Base-by-base conservation (phyloP, 805 yeast genomes). In the Pichia gijzeniarum region DNA sequence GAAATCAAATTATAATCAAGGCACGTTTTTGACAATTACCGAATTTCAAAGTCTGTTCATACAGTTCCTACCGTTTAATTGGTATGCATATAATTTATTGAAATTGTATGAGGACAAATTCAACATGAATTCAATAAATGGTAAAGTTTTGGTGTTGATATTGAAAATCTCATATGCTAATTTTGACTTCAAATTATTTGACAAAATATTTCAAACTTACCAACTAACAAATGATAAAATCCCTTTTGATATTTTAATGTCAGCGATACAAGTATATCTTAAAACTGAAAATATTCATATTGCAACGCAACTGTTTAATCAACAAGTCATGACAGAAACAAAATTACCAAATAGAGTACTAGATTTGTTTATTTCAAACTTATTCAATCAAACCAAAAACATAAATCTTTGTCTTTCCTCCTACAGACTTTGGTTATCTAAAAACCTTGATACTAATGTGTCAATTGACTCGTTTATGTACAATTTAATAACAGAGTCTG, bases 261-360 rank as follows among this genome's bases (percentile, higher is more conserved):
- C 42, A 19, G 62, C 67, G 5, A 47, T 61, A 35, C 51, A 52
- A 33, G 54, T 57, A 12, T 59, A 58, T 48, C 32, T 61, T 5
- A 49, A 54, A 34, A 49, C 58, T 7, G 62, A 55, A 31, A 56
- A 58, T 39, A 50, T 60, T 13, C 48, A 50, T 25, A 48, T 52
- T 46, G 64, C 67, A 7, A 51, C 52, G 3, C 61, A 58, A 48
- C 38, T 62, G 9, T 62, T 61, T 43, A 58, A 56, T 33, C 62
- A 56, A 40, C 51, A 56, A n/a, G 61, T 60, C 2, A 48, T 58
- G 53, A 40, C 62, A 2, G 49, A 52, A 5, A 35, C 34, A 5
- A 25, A 31, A 16, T 40, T 56, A 20, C 53, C 59, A 1, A 35
- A 48, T 12, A 45, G 38, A 28, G 30, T 61, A 13, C 41, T 60